Conservation (phyloP, 192 early-diverging fungal genomes). For the Borealophlyctis nickersoniae region DNA sequence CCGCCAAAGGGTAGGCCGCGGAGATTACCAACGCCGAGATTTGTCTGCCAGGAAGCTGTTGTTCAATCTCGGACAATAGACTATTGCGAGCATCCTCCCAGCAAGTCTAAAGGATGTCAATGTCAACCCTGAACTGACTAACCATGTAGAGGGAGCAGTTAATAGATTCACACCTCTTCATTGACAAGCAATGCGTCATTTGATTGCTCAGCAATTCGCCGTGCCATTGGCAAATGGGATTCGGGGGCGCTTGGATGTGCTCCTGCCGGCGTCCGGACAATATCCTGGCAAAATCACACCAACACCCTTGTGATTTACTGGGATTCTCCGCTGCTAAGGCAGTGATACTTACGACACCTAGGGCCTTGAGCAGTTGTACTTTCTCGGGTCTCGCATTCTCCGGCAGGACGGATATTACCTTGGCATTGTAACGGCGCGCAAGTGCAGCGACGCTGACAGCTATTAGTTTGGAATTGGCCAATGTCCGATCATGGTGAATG, state of each 20-base stretch:
- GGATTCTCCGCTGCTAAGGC: no score
- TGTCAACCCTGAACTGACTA: no score
- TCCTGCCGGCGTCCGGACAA: background rate
- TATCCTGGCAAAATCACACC: slow-evolving; percentile 1
- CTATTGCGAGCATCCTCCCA: no score
- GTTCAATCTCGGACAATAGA: no score
- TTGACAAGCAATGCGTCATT: background rate
- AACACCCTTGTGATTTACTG: no score
- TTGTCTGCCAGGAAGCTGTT: no score
- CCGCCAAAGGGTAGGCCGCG: no score
- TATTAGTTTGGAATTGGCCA: background rate
- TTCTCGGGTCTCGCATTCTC: background rate
- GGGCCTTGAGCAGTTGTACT: background rate
- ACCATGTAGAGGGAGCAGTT: no score
- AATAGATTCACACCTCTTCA: slow-evolving; percentile 1
- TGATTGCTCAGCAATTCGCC: background rate
- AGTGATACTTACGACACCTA: no score
- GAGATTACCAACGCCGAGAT: no score
- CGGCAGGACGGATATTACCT: background rate
- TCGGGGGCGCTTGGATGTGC: slow-evolving; percentile 1
- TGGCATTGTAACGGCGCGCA: background rate
- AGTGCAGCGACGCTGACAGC: background rate
- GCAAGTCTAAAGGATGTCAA: no score
- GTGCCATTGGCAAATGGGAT: background rate
- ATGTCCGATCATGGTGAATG: background rate